Evolutionary conservation across 129 eudicot genomes (phyloP), one percentile per base, ranked within the genome.

Genomic region (Scalesia atractyloides): DNA sequence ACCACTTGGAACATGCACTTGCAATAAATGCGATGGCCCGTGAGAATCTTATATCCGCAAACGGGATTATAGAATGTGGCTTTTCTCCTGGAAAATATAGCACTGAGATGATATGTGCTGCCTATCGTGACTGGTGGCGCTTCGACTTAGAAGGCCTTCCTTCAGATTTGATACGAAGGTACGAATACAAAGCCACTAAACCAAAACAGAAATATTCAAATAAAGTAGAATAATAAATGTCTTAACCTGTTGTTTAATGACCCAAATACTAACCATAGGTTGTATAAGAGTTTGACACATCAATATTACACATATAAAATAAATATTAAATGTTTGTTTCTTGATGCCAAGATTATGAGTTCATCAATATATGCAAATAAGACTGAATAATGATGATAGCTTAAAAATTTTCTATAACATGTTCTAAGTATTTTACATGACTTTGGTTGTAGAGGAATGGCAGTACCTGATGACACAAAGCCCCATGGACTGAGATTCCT

Each of bases 71-170:
- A 20, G 97, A 88, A 77, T 44, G 84, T 64, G 81, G 88, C 79
- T 91, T 91, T 82, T 84, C 92, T 54, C 87, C 96, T 14, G 97
- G 97, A 41, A 93, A 89, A 52, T 88, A 91, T 57, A 70, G 88
- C 84, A 86, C 78, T 82, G 89, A 91, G 68, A 86, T 91, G 52
- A 79, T 89, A 15, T 87, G 87, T 14, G 88, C 93, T 64, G 96
- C 92, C 17, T 91, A 91, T 78, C 86, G 86, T 74, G 77, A 51
- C 6, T 73, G 74, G 72, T 91, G 97, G 96, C 96, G 97, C 57
- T 88, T 91, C 70, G 97, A 88, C 68, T 63, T 84, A 51, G 97
- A 91, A 73, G 84, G 92, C 69, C 92, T 91, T 63, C 97, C 97
- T 6, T 81, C 84, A 54, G 96, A 91, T 74, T 84, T 91, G 53